phyloP scores from a whole-genome alignment of 1,284 basidiomycete species.

The Fistulina hepatica region DNA sequence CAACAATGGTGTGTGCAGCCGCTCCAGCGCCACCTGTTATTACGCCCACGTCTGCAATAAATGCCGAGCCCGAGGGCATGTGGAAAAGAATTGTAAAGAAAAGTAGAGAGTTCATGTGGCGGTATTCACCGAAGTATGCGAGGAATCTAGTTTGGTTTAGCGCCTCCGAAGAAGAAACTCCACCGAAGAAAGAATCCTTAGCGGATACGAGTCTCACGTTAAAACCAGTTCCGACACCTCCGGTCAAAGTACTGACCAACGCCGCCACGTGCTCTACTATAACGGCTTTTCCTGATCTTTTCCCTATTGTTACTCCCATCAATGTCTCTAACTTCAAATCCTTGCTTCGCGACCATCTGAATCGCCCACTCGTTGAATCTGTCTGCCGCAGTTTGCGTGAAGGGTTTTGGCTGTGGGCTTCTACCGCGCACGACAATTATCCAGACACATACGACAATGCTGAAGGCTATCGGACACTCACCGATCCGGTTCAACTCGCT shows the following conservation, averaged over 20 bases:
- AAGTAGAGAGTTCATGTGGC: too few relatives aligned
- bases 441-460: too few relatives aligned
- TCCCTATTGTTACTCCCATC: slow-evolving; percentile 27
- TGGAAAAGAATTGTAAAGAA: too few relatives aligned
- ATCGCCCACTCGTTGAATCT: slow-evolving; percentile 25
- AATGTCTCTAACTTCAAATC: slow-evolving; percentile 22
- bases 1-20: background rate
- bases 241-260: slow-evolving; percentile 12
- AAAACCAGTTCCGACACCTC: slow-evolving; percentile 13
- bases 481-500: slow-evolving; percentile 9
- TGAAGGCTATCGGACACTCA: too few relatives aligned
- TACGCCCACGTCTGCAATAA: slow-evolving; percentile 14
- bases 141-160: slow-evolving; percentile 14
- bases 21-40: slow-evolving; percentile 6
- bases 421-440: slow-evolving; percentile 13
- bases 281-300: slow-evolving; percentile 18
- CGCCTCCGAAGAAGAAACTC: too few relatives aligned
- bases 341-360: slow-evolving; percentile 24
- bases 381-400: slow-evolving; percentile 22
- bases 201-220: slow-evolving; percentile 17
- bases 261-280: slow-evolving; percentile 15
- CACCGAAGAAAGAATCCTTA: too few relatives aligned
- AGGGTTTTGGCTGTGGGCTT: slow-evolving; percentile 34
- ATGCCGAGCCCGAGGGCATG: too few relatives aligned
- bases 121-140: slow-evolving; percentile 10